Base-by-base conservation (phyloP, 176 grass and related monocot species). In the Saccharum officinarum region DNA sequence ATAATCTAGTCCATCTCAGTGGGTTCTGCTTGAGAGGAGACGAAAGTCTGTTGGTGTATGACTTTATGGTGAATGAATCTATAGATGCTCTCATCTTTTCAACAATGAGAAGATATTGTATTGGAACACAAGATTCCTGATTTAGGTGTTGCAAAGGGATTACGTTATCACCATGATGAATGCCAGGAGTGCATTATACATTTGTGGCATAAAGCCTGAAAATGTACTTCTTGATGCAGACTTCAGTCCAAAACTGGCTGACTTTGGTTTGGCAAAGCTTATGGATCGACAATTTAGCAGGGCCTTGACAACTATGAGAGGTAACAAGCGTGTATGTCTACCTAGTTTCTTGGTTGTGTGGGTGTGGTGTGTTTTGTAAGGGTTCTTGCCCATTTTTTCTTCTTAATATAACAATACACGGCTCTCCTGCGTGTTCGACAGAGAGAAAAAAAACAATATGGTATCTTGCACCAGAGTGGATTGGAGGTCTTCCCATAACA, bases 261-360 rank as follows among this genome's bases (percentile, higher is more conserved):
- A 92, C n/a, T 92, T 92, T 5, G 83, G 90, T 22, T 77, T 89
- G 74, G 87, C 74, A 2, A 92, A 92, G 75, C 87, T 89, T 49
- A 74, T 89, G 6, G 79, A 80, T 5, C 12, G 74, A 18, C 46
- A 92, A 30, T 89, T 83, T 54, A 89, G 87, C 73, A 49, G 39
- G 18, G 90, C 73, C 5, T 55, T 92, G 38, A 89, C 90, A 50
- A 89, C 86, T 8, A 41, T 75, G 45, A 46, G 45, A 46, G 12
- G 45, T 46, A 46, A 46, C 45, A 46, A 12, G 45, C 45, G 10
- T 10, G 45, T 46, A 46, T 46, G 45, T 46, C 45, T 46, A 46
- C 45, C 45, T 46, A 46, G 45, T 14, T 46, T 46, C 45, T 46
- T 14, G 45, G 45, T 46, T 46, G 45, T 46, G 45, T 46, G 11